These are phyloP conservation scores for Clavispora santaluciae DNA, from an alignment of 805 yeast genomes.

Conservation along the genomic window DNA sequence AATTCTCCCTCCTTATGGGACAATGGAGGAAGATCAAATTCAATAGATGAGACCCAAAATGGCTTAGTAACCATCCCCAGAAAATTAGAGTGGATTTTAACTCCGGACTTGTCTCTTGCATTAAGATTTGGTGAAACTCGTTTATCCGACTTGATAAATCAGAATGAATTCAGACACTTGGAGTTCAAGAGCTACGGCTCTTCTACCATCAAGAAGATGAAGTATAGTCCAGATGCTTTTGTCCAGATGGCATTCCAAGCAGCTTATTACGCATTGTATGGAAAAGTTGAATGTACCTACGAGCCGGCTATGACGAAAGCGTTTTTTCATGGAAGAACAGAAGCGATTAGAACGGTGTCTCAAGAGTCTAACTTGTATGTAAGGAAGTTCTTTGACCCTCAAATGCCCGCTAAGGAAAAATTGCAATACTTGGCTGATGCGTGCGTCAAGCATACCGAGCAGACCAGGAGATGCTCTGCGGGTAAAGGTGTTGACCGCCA, in stretches of 20 bases:
- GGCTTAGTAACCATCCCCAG: constrained; percentile 63
- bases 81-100: constrained; percentile 83
- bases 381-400: constrained; percentile 72
- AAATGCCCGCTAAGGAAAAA: constrained; percentile 54
- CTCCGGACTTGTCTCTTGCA: constrained; percentile 69
- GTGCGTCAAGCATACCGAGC: constrained; percentile 61
- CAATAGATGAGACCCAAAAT: constrained; percentile 31
- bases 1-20: constrained; percentile 73
- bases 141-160: constrained; percentile 79
- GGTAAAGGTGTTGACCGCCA: constrained; percentile 95
- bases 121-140: constrained; percentile 89
- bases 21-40: constrained; percentile 23
- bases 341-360: constrained; percentile 83
- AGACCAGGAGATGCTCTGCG: constrained; percentile 61
- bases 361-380: constrained; percentile 77
- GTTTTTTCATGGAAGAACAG: constrained; percentile 88
- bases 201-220: constrained; percentile 73
- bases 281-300: constrained; percentile 88
- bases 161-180: constrained; percentile 78
- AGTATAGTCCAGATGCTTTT: constrained; percentile 90
- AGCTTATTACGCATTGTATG: constrained; percentile 86
- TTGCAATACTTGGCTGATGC: constrained; percentile 60
- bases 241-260: constrained; percentile 93
- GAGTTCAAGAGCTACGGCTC: constrained; percentile 74
- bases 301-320: constrained; percentile 95